Percentiles rank a stretch among this genome's conserved stretches.
phyloP scores from a whole-genome alignment of 179 eudicot genomes.

The Beta macrorhiza region DNA sequence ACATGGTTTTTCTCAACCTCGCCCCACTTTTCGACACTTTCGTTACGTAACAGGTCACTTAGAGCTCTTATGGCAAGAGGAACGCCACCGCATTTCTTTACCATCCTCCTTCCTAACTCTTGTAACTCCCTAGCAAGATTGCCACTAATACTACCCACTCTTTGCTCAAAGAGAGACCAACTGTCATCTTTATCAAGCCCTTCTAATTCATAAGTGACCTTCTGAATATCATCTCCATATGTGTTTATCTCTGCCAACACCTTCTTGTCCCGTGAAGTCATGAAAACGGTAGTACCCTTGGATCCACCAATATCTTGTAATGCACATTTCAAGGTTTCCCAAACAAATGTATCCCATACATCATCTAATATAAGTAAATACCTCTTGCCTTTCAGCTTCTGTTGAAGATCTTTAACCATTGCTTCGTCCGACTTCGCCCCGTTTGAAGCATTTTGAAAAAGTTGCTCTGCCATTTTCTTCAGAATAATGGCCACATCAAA shows the following conservation, averaged over 20 bases:
- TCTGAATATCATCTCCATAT: not conserved
- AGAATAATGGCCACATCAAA: conserved; percentile 21
- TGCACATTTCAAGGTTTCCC: conserved; percentile 23
- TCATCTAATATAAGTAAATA: conserved; percentile 40
- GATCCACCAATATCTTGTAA: conserved; percentile 25
- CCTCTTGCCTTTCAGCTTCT: conserved; percentile 18
- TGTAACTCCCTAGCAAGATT: not conserved
- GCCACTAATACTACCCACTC: not conserved
- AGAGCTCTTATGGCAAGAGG: conserved; percentile 34
- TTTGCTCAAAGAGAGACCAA: conserved; percentile 23
- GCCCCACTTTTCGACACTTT: conserved; percentile 12
- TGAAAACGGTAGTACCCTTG: conserved; percentile 26
- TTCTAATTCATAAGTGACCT: conserved; percentile 6
- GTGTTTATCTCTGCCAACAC: conserved; percentile 18
- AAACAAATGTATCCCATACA: conserved; percentile 32
- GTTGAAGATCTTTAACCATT: conserved; percentile 15
- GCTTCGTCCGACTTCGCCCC: conserved; percentile 9
- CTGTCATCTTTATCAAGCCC: conserved; percentile 22
- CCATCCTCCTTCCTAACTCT: conserved; percentile 16
- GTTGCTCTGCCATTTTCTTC: conserved; percentile 27
- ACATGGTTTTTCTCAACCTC: conserved; percentile 20
- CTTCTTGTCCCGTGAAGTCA: conserved; percentile 28
- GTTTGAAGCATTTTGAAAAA: not conserved
- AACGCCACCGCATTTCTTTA: conserved; percentile 30
- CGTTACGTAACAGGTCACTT: conserved; percentile 22